These are phyloP conservation scores for Barnettozyma pratensis DNA, from an alignment of 805 yeast genomes.

Conservation along the genomic window DNA sequence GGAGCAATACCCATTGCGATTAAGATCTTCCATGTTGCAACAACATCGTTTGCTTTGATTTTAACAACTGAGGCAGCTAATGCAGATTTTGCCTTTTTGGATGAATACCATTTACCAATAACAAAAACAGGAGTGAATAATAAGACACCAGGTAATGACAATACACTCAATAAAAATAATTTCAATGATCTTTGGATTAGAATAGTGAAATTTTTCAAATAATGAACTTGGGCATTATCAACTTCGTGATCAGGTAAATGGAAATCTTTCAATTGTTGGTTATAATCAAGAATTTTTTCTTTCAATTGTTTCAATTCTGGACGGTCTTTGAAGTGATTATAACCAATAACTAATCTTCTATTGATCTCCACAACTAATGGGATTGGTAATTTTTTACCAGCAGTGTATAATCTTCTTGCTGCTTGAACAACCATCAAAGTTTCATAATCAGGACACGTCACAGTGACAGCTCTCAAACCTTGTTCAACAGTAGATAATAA, in stretches of 20 bases:
- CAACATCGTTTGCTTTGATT: constrained; percentile 86
- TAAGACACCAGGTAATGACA: constrained; percentile 84
- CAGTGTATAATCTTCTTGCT: constrained; percentile 81
- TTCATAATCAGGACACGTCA: constrained; percentile 89
- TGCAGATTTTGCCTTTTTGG: constrained; percentile 69
- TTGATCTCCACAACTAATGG: constrained; percentile 88
- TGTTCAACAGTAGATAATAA: constrained; percentile 67
- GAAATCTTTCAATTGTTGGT: constrained; percentile 54
- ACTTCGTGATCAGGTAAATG: constrained; percentile 52
- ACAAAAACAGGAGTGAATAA: constrained; percentile 86
- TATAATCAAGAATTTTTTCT: constrained; percentile 62
- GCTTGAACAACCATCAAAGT: constrained; percentile 94
- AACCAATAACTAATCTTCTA: constrained; percentile 80
- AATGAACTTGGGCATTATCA: constrained; percentile 48
- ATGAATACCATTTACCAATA: constrained; percentile 69
- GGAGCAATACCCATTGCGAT: constrained; percentile 90
- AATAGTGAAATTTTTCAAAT: constrained; percentile 43
- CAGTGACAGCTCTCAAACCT: constrained; percentile 84
- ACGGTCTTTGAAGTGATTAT: constrained; percentile 64
- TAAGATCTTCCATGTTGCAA: constrained; percentile 95
- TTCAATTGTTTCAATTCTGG: constrained; percentile 60
- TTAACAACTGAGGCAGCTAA: constrained; percentile 85
- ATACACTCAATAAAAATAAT: constrained; percentile 47
- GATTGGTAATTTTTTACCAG: constrained; percentile 69
- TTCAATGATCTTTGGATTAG: constrained; percentile 54